A percentile compares a stretch with the other conserved stretches of the same genome.
Evolutionary conservation across 2,329 filamentous ascomycete species (phyloP).

Genomic region (Curvularia verruculosa): DNA sequence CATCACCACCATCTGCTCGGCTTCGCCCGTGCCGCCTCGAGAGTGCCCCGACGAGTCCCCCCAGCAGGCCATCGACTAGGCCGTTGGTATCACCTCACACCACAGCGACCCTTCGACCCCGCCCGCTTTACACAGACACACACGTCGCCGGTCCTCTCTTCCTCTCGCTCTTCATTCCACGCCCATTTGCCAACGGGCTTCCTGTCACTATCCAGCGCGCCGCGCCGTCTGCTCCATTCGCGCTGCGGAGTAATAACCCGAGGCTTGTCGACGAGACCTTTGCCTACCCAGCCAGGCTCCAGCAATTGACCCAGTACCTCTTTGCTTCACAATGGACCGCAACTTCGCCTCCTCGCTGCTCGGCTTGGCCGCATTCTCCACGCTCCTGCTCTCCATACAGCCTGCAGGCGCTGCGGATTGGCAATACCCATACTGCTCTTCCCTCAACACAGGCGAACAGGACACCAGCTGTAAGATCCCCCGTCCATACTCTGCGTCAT

Average conservation of each 20-base stretch:
- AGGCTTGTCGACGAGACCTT: not conserved
- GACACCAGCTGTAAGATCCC: slow-evolving; percentile 42
- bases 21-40: not conserved
- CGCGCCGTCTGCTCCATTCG: slow-evolving; percentile 12
- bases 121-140: not conserved
- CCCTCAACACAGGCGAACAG: slow-evolving; percentile 50
- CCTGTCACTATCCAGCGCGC: slow-evolving; percentile 13
- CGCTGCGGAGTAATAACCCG: slow-evolving; percentile 2
- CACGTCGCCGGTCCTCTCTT: not conserved
- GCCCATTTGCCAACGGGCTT: slow-evolving; percentile 21
- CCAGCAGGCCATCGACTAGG: slow-evolving; percentile 6
- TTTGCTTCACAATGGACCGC: slow-evolving; percentile 22
- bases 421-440: slow-evolving; percentile 51
- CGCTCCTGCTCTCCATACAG: slow-evolving; percentile 21
- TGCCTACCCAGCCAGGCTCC: slow-evolving; percentile 10
- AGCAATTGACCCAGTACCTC: slow-evolving; percentile 3
- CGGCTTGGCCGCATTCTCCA: slow-evolving; percentile 28
- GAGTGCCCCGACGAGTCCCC: slow-evolving; percentile 5
- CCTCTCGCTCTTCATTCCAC: slow-evolving; percentile 4
- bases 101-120: slow-evolving; percentile 14
- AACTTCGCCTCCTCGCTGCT: slow-evolving; percentile 14
- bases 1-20: not conserved
- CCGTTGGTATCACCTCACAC: slow-evolving; percentile 18
- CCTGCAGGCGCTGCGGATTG: slow-evolving; percentile 9
- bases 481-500: not conserved